Base-by-base conservation (phyloP, 495 filamentous ascomycete species). In the Penicillium egyptiacum region DNA sequence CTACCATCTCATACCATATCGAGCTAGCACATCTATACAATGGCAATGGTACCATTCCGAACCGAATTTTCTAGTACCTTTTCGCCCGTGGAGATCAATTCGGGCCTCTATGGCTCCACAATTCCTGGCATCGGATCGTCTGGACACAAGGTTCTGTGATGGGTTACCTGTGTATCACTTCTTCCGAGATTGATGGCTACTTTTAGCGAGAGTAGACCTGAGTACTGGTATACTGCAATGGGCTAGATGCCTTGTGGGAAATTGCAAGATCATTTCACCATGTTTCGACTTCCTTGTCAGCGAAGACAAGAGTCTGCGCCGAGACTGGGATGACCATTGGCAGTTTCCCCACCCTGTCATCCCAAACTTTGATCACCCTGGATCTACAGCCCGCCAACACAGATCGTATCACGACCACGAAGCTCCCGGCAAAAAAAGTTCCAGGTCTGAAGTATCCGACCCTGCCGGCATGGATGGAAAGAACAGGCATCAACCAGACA, bases 121-220 rank as follows among this genome's bases (percentile, higher is more conserved):
- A 53, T 54, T 45, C 12, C 47, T 48, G 19, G 39, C 26, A 39
- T 52, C 41, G 30, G 31, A 25, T 40, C 19, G 37, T 30, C 58
- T 53, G 53, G 33, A 59, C 57, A 62, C 60, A 64, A 66, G 56
- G 58, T 62, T 64, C 49, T 33, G 56, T 61, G 63, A 43, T 56
- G 41, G 50, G 35, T 64, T 56, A 52, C 53, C 43, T 58, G 37
- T 45, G 66, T 64, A 64, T 57, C 46, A 64, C 60, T 59, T 61
- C 50, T 64, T 33, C 58, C 56, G 62, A 64, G 56, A 66, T 58
- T 59, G 19, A 50, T 39, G 63, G 54, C 56, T 50, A 64, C 55
- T 57, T 61, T 47, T 53, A 51, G 46, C 54, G 53, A 60, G 41
- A 17, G 31, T 59, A 28, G 54, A 61, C 58, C 56, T 30, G 42